phyloP scores from a whole-genome alignment of 2,329 filamentous ascomycete species.

The Fusarium albosuccineum region DNA sequence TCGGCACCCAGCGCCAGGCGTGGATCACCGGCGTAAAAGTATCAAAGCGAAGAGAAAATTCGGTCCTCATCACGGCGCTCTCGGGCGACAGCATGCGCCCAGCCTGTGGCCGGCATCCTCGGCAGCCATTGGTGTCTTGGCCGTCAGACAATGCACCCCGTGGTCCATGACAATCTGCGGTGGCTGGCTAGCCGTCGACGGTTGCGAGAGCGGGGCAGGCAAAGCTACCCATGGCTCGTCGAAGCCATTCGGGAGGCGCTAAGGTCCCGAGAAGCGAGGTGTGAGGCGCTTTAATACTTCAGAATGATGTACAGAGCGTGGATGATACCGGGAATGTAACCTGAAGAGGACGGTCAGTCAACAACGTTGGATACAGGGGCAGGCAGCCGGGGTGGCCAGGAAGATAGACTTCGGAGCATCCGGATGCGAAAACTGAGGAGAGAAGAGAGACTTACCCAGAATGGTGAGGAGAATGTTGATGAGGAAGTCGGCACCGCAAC shows the following conservation, averaged over 20 bases:
- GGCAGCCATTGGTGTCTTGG: constrained; percentile 39
- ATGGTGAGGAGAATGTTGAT: constrained; percentile 94
- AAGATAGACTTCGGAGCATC: constrained; percentile 54
- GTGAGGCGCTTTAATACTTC: constrained; percentile 74
- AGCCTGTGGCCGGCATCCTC: constrained; percentile 22
- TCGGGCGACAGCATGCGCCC: constrained; percentile 23
- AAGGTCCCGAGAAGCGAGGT: constrained; percentile 26
- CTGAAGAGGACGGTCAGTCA: constrained; percentile 47
- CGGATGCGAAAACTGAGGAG: constrained; percentile 23
- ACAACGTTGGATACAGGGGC: constrained; percentile 11
- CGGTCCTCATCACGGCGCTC: constrained; percentile 26
- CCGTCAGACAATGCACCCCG: constrained; percentile 25
- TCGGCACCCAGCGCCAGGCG: constrained; percentile 32
- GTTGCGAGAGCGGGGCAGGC: constrained; percentile 31
- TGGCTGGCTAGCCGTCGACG: constrained; percentile 22
- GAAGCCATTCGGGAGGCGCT: constrained; percentile 24
- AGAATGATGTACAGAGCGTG: constrained; percentile 95
- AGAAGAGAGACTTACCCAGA: constrained; percentile 61
- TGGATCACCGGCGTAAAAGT: constrained; percentile 33
- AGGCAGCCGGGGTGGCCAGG: constrained; percentile 1
- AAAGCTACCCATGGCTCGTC: constrained; percentile 18
- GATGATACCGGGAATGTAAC: constrained; percentile 84
- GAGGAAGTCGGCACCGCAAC: constrained; percentile 86
- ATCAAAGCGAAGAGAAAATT: constrained; percentile 34
- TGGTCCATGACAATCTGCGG: constrained; percentile 24